Evolutionary conservation across 352 stramenopile genomes (phyloP), one percentile per base, ranked within the genome.

Genomic region (Pythium inflatum): DNA sequence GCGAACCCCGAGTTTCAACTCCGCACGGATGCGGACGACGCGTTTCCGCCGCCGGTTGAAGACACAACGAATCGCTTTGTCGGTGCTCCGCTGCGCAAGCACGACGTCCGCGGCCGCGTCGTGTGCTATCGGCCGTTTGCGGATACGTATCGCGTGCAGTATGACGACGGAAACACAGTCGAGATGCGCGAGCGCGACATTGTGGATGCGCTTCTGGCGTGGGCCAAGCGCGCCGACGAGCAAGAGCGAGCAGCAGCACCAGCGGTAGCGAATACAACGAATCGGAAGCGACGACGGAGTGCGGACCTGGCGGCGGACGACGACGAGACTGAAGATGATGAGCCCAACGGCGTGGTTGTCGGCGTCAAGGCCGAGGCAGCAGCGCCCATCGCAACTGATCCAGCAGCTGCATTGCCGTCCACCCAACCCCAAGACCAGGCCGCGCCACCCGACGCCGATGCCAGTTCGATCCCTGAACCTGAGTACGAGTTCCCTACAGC

Each of bases 71-170:
- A 73, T 68, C 75, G 83, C 9, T 93, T 85, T 65, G 73, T 91
- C 5, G 83, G 73, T 18, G 79, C 81, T 3, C 73, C 74, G 13
- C 45, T 92, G 51, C 13, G 38, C 34, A 67, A 68, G 55, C 25
- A 34, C 36, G 51, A 13, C 3, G 43, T 78, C 24, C 41, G 53
- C 3, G 85, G 85, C 14, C 51, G 59, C 8, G 83, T 93, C 14
- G 76, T 70, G 51, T 82, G 72, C 56, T 93, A 87, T 36, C 62
- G 87, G 53, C 85, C 85, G 28, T 93, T 92, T 71, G 80, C 73
- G 2, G 78, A 91, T 55, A 38, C 58, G 13, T 93, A 89, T 50
- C 63, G 68, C 50, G 81, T 91, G 2, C 67, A 68, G 24, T 93
- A 83, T 59, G 71, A 83, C 9, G 85, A 93, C 40, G 78, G 70